Percentiles rank a stretch among this genome's conserved stretches.
phyloP scores from a whole-genome alignment of 768 basidiomycete genomes.

The Pulveroboletus frians region DNA sequence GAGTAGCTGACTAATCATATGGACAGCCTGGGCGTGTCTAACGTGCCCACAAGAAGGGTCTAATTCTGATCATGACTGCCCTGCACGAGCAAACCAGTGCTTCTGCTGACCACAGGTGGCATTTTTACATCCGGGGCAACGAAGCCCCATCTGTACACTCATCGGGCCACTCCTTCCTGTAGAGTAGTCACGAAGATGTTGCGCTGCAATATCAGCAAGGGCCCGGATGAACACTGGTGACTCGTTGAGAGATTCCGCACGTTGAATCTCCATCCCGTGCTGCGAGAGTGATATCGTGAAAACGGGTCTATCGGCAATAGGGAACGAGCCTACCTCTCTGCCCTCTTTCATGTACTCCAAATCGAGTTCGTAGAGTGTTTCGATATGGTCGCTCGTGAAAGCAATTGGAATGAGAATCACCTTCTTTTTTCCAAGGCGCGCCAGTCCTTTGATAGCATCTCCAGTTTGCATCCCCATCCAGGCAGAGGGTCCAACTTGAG shows the following conservation, averaged over 20 bases:
- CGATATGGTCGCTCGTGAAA: conserved; percentile 98
- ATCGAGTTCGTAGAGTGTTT: conserved; percentile 96
- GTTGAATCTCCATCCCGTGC: conserved; percentile 87
- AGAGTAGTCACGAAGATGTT: conserved; percentile 66
- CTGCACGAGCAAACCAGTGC: conserved; percentile 82
- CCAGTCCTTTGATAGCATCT: conserved; percentile 84
- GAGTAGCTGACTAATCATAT: conserved; percentile 25
- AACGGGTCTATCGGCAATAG: conserved; percentile 2
- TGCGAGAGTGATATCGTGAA: conserved; percentile 27
- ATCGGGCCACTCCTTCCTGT: conserved; percentile 54
- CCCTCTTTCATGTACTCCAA: conserved; percentile 91
- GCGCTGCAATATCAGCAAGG: conserved; percentile 82
- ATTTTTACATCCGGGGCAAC: conserved; percentile 94
- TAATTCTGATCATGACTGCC: conserved; percentile 36
- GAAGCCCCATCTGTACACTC: conserved; percentile 74
- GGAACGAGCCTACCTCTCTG: conserved; percentile 52
- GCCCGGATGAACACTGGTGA: conserved; percentile 95
- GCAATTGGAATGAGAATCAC: conserved; percentile 90
- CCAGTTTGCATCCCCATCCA: conserved; percentile 98
- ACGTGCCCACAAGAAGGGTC: not conserved
- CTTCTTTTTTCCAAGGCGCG: conserved; percentile 69
- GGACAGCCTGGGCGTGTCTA: not conserved
- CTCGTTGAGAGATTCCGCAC: conserved; percentile 89
- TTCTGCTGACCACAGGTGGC: conserved; percentile 84
- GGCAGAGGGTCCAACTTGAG: conserved; percentile 91